Base-by-base conservation (phyloP, 495 filamentous ascomycete genomes). In the Xylaria curta region DNA sequence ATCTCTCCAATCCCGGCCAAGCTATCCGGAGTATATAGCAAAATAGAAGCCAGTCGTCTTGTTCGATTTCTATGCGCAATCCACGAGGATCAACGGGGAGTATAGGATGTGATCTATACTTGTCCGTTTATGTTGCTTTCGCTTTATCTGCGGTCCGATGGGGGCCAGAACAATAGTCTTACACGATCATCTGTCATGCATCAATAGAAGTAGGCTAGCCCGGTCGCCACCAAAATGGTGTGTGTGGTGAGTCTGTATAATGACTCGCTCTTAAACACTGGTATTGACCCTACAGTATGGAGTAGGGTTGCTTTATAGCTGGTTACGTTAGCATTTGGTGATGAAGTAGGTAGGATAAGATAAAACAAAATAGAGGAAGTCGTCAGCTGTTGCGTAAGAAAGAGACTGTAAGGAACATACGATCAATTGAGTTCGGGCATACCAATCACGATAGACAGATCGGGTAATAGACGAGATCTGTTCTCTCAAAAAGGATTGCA, bases 161-260 rank as follows among this genome's bases (percentile, higher is more conserved):
- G 40, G 53, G 51, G 51, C 51, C 49, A 28, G 31, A 28, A 64
- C 2, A 19, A 60, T 26, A 64, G 53, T 54, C 58, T 71, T 71
- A 71, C 69, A 71, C 69, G 44, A 56, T 59, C 36, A 66, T 66
- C 69, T 56, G 69, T 71, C 69, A 71, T 71, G 69, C 69, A 66
- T 60, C 61, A 60, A 71, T 65, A 71, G 47, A 42, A 38, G 61
- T 26, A 46, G 49, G 62, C 61, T 63, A 63, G 60, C 60, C 59
- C 38, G 28, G 40, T 28, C 69, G 56, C 69, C 58, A 51, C 38
- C 46, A 53, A 12, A 31, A 38, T 59, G 42, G 33, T 56, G 19
- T 31, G 17, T 28, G 26, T 61, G 40, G 56, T 5, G 40, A 53
- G 10, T 36, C 15, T 15, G n/a, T 24, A 10, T 59, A 53, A 70